Percentiles rank a stretch among this genome's conserved stretches.
Conservation (phyloP, 2,329 filamentous ascomycete genomes). For the Fusarium oxysporum region DNA sequence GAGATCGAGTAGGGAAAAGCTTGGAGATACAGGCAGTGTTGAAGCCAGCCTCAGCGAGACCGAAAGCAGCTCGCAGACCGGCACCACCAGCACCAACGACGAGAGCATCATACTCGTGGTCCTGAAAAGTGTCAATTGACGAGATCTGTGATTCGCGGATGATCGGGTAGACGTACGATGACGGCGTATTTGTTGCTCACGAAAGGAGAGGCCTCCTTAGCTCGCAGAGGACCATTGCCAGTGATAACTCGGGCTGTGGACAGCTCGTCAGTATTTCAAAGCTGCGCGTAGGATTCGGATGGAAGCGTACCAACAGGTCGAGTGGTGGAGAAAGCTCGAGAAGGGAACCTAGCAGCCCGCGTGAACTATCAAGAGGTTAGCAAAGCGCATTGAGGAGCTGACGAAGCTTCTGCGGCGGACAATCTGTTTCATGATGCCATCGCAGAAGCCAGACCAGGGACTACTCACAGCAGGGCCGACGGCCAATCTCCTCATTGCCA, state of each 20-base stretch:
- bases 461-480: constrained; percentile 66
- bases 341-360: constrained; percentile 70
- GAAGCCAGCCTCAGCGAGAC: constrained; percentile 88
- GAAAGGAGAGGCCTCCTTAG: constrained; percentile 91
- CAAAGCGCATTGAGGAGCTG: constrained; percentile 15
- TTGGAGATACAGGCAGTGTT: constrained; percentile 90
- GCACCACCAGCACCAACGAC: constrained; percentile 89
- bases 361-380: constrained; percentile 65
- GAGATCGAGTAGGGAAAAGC: constrained; percentile 86
- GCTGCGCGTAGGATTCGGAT: constrained; percentile 2
- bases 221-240: constrained; percentile 81
- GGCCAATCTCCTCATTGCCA: constrained; percentile 72
- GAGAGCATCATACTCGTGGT: constrained; percentile 98
- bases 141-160: constrained; percentile 1
- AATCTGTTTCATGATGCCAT: constrained; percentile 21
- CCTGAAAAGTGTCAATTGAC: constrained; percentile 62
- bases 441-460: constrained; percentile 29
- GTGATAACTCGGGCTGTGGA: constrained; percentile 82
- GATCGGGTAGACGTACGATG: constrained; percentile 71
- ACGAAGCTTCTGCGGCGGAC: constrained; percentile 24
- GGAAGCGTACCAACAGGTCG: constrained; percentile 75
- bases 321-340: constrained; percentile 88
- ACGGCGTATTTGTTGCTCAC: constrained; percentile 93
- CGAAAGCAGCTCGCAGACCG: constrained; percentile 85
- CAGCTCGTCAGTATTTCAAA: constrained; percentile 29